Evolutionary conservation across 345 rosid genomes (phyloP).

Genomic region (Aethionema arabicum): DNA sequence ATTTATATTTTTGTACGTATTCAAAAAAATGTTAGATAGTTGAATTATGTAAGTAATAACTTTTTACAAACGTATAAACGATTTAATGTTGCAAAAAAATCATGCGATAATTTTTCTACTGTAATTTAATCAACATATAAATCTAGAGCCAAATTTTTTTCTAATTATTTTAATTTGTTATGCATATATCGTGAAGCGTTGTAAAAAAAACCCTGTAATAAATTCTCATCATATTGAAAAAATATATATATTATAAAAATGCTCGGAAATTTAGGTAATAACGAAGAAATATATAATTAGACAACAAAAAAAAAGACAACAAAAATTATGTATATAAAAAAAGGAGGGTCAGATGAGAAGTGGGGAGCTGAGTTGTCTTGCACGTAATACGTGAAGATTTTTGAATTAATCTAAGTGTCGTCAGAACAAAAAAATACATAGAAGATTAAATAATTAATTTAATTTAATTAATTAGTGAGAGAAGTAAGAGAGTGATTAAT

Average conservation of each 20-base stretch:
- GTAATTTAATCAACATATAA: too few species aligned
- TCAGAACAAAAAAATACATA: constrained; percentile 1
- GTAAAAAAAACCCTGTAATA: neutral
- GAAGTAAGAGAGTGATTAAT: constrained; percentile 3
- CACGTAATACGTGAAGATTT: constrained; percentile 41
- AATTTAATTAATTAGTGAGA: neutral
- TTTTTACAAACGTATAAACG: too few species aligned
- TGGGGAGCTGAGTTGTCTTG: constrained; percentile 55
- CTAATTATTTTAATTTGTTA: too few species aligned
- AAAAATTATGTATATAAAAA: too few species aligned
- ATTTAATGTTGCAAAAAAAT: too few species aligned
- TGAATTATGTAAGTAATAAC: too few species aligned
- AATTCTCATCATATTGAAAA: neutral
- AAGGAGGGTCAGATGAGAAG: constrained; percentile 1
- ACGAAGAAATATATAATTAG: constrained; percentile 16
- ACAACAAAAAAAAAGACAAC: too few species aligned
- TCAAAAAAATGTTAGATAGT: too few species aligned
- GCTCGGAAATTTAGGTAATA: constrained; percentile 21
- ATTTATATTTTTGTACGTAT: too few species aligned
- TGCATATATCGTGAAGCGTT: too few species aligned
- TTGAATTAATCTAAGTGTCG: constrained; percentile 26
- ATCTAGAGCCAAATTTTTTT: too few species aligned
- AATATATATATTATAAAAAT: neutral
- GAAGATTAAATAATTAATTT: neutral
- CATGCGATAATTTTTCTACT: too few species aligned